Conservation (phyloP, 306 rosid genomes). For the Trifolium dubium region DNA sequence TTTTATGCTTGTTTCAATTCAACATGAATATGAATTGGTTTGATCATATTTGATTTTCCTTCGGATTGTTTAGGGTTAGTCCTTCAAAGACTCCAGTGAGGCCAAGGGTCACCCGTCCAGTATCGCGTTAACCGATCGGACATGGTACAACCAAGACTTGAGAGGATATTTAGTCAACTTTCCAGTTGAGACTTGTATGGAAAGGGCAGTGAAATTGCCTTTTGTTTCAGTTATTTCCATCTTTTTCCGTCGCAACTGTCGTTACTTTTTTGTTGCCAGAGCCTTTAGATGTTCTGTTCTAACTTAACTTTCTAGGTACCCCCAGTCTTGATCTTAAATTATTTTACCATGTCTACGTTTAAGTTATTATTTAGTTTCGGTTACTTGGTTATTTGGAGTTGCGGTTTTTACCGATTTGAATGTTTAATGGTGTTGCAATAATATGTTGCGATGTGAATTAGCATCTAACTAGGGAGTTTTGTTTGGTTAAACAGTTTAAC, state of each 20-base stretch:
- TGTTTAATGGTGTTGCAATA: background rate
- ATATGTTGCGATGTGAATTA: background rate
- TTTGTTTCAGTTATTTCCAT: conserved; percentile 58
- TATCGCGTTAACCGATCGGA: conserved; percentile 43
- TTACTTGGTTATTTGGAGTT: conserved; percentile 30
- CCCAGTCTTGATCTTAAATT: conserved; percentile 51
- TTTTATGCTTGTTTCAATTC: conserved; percentile 19
- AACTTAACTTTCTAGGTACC: conserved; percentile 55
- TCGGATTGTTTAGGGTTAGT: conserved; percentile 74
- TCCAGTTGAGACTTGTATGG: conserved; percentile 52
- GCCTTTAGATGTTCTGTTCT: conserved; percentile 55
- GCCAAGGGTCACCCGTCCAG: conserved; percentile 77
- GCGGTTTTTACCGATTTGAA: background rate
- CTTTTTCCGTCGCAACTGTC: conserved; percentile 52
- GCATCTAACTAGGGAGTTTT: background rate
- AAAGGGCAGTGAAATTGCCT: conserved; percentile 63
- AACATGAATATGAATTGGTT: background rate
- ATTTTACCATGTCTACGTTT: conserved; percentile 39
- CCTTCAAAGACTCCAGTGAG: conserved; percentile 99
- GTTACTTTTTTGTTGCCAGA: conserved; percentile 53
- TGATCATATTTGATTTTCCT: conserved; percentile 28
- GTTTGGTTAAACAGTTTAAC: background rate
- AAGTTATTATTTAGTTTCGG: conserved; percentile 34
- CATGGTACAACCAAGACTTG: conserved; percentile 32
- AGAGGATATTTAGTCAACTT: conserved; percentile 49